phyloP scores from a whole-genome alignment of 768 basidiomycete genomes.

The Rubroboletus pulcherrimus region DNA sequence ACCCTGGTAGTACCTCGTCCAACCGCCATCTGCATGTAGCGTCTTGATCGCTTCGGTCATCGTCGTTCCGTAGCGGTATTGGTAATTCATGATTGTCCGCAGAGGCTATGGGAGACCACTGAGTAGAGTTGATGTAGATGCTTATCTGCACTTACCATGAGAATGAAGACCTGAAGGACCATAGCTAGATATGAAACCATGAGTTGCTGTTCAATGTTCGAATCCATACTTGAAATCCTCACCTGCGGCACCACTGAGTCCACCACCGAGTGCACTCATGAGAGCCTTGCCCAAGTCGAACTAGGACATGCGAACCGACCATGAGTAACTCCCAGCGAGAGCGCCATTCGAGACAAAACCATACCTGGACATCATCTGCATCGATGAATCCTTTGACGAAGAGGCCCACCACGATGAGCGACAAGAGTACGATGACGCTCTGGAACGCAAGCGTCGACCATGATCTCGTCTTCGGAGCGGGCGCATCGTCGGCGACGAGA shows the following conservation, averaged over 20 bases:
- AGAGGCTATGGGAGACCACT: conserved; percentile 52
- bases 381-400: conserved; percentile 72
- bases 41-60: conserved; percentile 60
- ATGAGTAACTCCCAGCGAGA: conserved; percentile 42
- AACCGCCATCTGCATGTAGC: conserved; percentile 77
- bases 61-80: conserved; percentile 84
- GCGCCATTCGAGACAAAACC: conserved; percentile 19
- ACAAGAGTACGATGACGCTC: conserved; percentile 33
- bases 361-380: conserved; percentile 61
- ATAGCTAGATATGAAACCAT: conserved; percentile 53
- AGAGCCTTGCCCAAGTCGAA: conserved; percentile 79
- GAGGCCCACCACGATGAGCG: conserved; percentile 40
- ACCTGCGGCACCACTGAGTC: conserved; percentile 86
- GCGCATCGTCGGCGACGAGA: background rate
- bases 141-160: conserved; percentile 51
- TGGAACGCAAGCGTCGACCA: conserved; percentile 25
- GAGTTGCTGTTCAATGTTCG: background rate
- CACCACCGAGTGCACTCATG: conserved; percentile 83
- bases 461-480: conserved; percentile 6
- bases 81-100: conserved; percentile 98
- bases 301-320: conserved; percentile 34
- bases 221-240: conserved; percentile 3
- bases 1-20: conserved; percentile 84
- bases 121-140: background rate
- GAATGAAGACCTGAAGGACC: conserved; percentile 86